Evolutionary conservation across 768 basidiomycete genomes (phyloP), one percentile per base, ranked within the genome.

Genomic region (Cantharellus anzutake): DNA sequence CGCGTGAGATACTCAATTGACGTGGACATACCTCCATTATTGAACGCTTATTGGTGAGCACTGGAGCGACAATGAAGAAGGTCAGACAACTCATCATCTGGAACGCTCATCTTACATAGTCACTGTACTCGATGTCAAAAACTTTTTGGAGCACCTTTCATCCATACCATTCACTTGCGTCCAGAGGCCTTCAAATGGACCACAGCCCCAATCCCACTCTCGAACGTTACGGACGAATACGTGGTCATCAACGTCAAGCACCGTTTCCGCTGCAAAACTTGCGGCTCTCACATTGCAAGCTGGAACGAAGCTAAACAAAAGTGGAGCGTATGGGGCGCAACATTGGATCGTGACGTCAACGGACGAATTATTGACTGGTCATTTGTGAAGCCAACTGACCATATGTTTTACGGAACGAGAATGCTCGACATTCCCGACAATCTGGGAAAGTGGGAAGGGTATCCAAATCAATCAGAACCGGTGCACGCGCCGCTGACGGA

Each of bases 101-200:
- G 20, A 29, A 29, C 20, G 20, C 20, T 29, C 20, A 29, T 29
- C 20, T 29, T 29, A 29, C 11, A 48, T 29, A 48, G 81, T 63
- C 84, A 85, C 65, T 86, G 84, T 65, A 80, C 79, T 2, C 67
- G 75, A n/a, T 86, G 84, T 65, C 83, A 84, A 67, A 71, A 76
- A 44, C 66, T 83, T 57, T 78, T 70, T 63, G 79, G 81, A 77
- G 65, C 60, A 62, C 78, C 82, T 2, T 83, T 82, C 64, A 73
- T 84, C 44, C 77, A 78, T 64, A 80, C 79, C 4, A 69, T 80
- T 20, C 82, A 83, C 65, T 79, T 79, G 63, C 72, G 74, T 2
- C 70, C 72, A 14, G 60, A 69, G 0, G 71, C 73, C 5, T 83
- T 86, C 64, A 60, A 64, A 11, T 84, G 83, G 84, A 77, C 74